Conservation (phyloP, 306 rosid genomes). For the Lagenaria siceraria region DNA sequence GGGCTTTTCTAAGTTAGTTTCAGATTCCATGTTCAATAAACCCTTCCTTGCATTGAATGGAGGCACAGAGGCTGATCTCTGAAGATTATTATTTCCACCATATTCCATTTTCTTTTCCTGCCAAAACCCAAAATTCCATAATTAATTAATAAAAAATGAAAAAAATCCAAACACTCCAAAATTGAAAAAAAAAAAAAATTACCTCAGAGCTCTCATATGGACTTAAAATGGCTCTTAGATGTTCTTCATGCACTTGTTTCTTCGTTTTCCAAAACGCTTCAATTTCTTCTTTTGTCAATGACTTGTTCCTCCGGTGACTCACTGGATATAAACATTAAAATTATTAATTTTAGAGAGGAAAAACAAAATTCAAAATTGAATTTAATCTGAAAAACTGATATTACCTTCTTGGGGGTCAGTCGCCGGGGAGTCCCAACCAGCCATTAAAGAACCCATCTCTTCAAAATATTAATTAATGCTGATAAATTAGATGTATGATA, state of each 20-base stretch:
- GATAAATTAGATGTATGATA: too few relatives aligned
- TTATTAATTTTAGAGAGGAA: background rate
- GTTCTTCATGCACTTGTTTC: constrained; percentile 30
- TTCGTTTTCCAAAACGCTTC: constrained; percentile 18
- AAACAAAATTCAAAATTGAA: background rate
- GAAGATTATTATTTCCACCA: constrained; percentile 4
- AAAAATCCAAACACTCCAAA: too few relatives aligned
- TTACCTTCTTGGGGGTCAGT: constrained; percentile 43
- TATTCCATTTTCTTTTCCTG: constrained; percentile 9
- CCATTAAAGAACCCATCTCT: constrained; percentile 79
- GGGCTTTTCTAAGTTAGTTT: constrained; percentile 30
- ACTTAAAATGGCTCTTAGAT: constrained; percentile 26
- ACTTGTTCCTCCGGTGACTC: constrained; percentile 28
- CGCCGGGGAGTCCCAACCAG: constrained; percentile 53
- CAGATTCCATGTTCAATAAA: constrained; percentile 5
- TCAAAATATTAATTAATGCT: too few relatives aligned
- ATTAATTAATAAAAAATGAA: too few relatives aligned
- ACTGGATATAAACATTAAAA: constrained; percentile 7
- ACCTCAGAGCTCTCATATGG: constrained; percentile 22
- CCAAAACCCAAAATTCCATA: too few relatives aligned
- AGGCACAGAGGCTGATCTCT: constrained; percentile 31
- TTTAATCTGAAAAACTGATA: background rate
- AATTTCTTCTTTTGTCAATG: constrained; percentile 35
- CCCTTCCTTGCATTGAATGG: constrained; percentile 1
- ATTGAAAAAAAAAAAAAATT: too few relatives aligned